phyloP scores from a whole-genome alignment of 1,284 basidiomycete genomes.

The Tetrapyrgos nigripes region DNA sequence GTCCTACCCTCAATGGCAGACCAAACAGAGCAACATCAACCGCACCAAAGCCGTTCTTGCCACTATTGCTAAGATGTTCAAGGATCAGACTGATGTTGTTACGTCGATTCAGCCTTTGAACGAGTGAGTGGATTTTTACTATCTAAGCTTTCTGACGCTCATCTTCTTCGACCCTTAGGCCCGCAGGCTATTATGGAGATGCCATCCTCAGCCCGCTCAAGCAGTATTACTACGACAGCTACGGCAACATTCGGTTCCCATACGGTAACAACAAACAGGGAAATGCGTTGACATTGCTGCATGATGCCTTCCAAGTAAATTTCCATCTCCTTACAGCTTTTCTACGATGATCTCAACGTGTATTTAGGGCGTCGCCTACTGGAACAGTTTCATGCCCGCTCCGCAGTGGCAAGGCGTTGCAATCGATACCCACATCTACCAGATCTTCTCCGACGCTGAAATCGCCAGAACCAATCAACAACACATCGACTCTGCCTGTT shows the following conservation, averaged over 20 bases:
- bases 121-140: background rate
- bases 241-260: conserved; percentile 49
- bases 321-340: background rate
- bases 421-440: conserved; percentile 84
- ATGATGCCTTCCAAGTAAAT: conserved; percentile 19
- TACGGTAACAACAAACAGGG: conserved; percentile 72
- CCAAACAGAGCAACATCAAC: conserved; percentile 58
- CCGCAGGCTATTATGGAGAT: conserved; percentile 54
- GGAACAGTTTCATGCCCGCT: conserved; percentile 65
- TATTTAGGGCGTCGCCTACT: conserved; percentile 33
- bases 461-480: conserved; percentile 59
- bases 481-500: conserved; percentile 44
- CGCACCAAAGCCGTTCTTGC: conserved; percentile 71
- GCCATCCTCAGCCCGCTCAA: conserved; percentile 49
- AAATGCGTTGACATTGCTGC: conserved; percentile 73
- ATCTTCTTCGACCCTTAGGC: conserved; percentile 40
- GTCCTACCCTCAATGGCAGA: conserved; percentile 67
- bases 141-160: no score
- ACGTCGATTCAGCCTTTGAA: conserved; percentile 61
- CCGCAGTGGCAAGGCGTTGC: conserved; percentile 59
- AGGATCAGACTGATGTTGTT: conserved; percentile 60
- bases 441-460: conserved; percentile 73
- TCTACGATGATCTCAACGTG: no score
- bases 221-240: conserved; percentile 62
- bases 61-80: conserved; percentile 61